These are phyloP conservation scores for Mimosa bimucronata DNA, from an alignment of 306 rosid species.

Conservation along the genomic window DNA sequence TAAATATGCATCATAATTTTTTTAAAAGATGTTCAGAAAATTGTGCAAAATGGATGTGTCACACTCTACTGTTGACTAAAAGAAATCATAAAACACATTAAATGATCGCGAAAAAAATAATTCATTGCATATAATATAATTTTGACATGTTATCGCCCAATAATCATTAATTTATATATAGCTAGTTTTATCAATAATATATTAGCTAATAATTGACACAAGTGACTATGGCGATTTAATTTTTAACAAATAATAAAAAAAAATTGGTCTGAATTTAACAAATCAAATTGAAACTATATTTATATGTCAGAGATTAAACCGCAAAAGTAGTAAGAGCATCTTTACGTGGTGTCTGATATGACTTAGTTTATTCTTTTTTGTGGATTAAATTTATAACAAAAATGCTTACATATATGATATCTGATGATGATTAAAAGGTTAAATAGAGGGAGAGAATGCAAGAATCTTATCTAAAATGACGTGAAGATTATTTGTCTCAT, in stretches of 20 bases:
- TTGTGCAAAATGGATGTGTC: neutral
- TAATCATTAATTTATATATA: neutral
- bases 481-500: conserved; percentile 2
- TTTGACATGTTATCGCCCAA: neutral
- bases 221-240: neutral
- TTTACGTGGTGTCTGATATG: neutral
- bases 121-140: neutral
- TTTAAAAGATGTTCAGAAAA: too few species aligned
- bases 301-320: neutral
- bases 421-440: neutral
- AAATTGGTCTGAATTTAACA: too few species aligned
- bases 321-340: neutral
- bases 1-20: neutral
- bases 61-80: neutral
- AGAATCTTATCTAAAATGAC: neutral
- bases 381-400: neutral
- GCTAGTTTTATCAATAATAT: neutral
- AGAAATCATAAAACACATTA: neutral
- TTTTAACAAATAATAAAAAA: too few species aligned
- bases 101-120: neutral
- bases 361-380: neutral
- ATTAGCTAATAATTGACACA: neutral
- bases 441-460: neutral
- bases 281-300: neutral
- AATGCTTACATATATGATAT: neutral